Evolutionary conservation across 1,284 basidiomycete species (phyloP).

Genomic region (Ganoderma lucidum): DNA sequence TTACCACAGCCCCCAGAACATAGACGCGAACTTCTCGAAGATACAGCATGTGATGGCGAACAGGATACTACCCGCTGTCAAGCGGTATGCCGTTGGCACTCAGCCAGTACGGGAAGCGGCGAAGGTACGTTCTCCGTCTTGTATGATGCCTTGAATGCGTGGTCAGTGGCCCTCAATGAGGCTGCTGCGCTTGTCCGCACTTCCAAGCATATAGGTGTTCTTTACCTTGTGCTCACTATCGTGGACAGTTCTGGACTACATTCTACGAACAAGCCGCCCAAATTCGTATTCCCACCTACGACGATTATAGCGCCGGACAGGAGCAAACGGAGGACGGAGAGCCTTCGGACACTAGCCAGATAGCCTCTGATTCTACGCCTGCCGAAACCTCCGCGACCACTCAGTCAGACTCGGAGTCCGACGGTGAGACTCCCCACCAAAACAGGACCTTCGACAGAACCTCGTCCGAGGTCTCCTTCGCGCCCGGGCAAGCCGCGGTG

Average conservation of each 20-base stretch:
- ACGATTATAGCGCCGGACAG: slow-evolving; percentile 65
- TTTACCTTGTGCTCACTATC: slow-evolving; percentile 2
- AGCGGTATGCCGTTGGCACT: slow-evolving; percentile 86
- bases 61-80: slow-evolving; percentile 86
- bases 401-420: slow-evolving; percentile 39
- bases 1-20: slow-evolving; percentile 64
- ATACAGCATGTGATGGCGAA: slow-evolving; percentile 89
- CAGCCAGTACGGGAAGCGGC: slow-evolving; percentile 90
- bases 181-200: background rate
- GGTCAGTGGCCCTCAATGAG: background rate
- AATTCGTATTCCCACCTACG: slow-evolving; percentile 78
- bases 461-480: slow-evolving; percentile 71
- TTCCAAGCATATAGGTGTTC: background rate
- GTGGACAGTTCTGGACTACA: slow-evolving; percentile 87
- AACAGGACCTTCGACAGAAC: slow-evolving; percentile 44
- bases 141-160: slow-evolving; percentile 7
- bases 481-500: slow-evolving; percentile 69
- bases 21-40: slow-evolving; percentile 93
- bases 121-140: slow-evolving; percentile 58
- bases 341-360: slow-evolving; percentile 19
- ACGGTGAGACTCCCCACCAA: slow-evolving; percentile 28
- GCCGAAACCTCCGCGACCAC: slow-evolving; percentile 34
- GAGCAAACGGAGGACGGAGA: slow-evolving; percentile 52
- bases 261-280: slow-evolving; percentile 94
- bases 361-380: slow-evolving; percentile 17